Conservation (phyloP, 2,329 filamentous ascomycete species). For the Helotiales sp. region DNA sequence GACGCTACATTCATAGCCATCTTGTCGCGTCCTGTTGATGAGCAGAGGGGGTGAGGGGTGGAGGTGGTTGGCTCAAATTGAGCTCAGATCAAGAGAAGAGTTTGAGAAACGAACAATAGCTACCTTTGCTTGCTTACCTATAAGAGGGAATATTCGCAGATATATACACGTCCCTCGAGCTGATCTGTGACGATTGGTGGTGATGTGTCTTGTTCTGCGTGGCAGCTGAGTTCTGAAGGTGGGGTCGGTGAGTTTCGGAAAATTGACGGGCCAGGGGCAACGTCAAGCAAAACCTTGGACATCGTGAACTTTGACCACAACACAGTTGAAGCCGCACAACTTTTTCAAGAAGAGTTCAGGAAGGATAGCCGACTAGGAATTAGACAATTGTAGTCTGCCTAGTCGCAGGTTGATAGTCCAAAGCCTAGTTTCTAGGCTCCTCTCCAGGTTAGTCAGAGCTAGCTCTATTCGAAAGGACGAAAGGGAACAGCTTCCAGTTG, state of each 20-base stretch:
- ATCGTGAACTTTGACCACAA: not conserved
- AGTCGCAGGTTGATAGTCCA: no score
- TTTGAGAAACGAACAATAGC: not conserved
- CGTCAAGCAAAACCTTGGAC: not conserved
- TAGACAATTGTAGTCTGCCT: no score
- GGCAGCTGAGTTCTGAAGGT: not conserved
- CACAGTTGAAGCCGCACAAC: no score
- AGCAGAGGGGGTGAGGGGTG: not conserved
- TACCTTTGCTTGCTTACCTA: not conserved
- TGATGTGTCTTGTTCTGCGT: not conserved
- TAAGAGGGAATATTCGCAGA: not conserved
- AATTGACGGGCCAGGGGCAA: not conserved
- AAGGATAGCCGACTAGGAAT: no score
- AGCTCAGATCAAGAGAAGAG: not conserved
- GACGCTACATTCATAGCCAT: slow-evolving; percentile 40
- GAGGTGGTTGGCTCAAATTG: not conserved
- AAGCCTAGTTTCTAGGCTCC: not conserved
- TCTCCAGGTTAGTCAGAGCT: not conserved
- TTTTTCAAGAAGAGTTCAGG: no score
- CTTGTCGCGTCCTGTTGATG: not conserved
- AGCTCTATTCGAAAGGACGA: not conserved
- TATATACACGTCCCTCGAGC: not conserved
- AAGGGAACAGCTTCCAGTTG: not conserved
- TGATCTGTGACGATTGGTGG: not conserved
- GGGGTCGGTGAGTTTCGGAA: not conserved